Conservation (phyloP, 371 early-diverging fungal genomes). For the Rhizomucor pusillus region DNA sequence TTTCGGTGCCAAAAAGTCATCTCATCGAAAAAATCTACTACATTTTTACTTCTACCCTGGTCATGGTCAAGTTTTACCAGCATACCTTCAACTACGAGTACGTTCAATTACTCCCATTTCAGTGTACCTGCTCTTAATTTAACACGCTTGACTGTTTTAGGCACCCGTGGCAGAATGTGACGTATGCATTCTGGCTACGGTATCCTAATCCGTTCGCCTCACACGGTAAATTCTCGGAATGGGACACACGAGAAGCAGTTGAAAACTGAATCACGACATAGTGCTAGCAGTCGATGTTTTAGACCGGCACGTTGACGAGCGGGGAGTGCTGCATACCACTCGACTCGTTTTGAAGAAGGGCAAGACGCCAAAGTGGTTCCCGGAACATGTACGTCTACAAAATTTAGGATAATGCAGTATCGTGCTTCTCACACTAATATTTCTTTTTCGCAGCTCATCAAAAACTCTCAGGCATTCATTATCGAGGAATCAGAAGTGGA, state of each 20-base stretch:
- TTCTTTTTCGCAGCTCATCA: constrained; percentile 55
- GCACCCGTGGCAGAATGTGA: constrained; percentile 82
- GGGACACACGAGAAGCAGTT: neutral
- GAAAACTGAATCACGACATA: constrained; percentile 5
- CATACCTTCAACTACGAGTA: constrained; percentile 76
- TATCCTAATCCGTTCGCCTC: constrained; percentile 98
- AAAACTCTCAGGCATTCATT: constrained; percentile 74
- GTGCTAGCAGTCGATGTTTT: constrained; percentile 88
- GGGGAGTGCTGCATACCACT: constrained; percentile 82
- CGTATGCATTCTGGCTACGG: constrained; percentile 86
- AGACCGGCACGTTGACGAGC: constrained; percentile 79
- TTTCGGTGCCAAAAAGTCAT: too few species aligned
- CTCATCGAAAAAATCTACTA: neutral
- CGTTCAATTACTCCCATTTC: constrained; percentile 11
- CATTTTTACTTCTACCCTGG: too few species aligned
- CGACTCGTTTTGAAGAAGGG: constrained; percentile 89
- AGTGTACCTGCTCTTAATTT: neutral
- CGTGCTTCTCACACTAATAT: neutral
- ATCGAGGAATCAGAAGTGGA: constrained; percentile 88
- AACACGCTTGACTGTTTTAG: constrained; percentile 28
- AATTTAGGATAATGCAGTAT: too few species aligned
- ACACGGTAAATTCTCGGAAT: constrained; percentile 58
- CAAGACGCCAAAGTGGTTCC: constrained; percentile 86
- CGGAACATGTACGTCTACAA: constrained; percentile 33
- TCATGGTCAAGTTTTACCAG: constrained; percentile 77